These are phyloP conservation scores for Mycena metata DNA, from an alignment of 768 basidiomycete species.

Conservation along the genomic window DNA sequence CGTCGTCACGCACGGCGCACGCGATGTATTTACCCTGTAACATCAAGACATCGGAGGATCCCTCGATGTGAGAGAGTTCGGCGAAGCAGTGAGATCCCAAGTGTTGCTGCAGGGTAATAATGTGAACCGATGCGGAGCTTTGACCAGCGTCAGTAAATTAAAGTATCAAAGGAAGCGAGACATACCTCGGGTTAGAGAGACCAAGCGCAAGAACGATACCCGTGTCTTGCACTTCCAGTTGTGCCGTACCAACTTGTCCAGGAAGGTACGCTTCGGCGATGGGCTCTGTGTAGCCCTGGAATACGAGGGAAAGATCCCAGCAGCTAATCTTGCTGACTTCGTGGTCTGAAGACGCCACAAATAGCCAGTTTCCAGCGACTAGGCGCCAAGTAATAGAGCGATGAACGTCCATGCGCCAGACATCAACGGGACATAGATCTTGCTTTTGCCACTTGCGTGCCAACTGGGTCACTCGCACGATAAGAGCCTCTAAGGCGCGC, in stretches of 20 bases:
- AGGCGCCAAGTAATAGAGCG: slow-evolving; percentile 34
- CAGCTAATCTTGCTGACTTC: slow-evolving; percentile 25
- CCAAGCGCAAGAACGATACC: slow-evolving; percentile 14
- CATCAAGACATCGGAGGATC: slow-evolving; percentile 23
- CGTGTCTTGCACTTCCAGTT: slow-evolving; percentile 18
- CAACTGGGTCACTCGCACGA: background rate
- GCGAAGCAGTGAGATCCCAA: background rate
- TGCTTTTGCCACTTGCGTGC: background rate
- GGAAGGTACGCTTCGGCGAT: slow-evolving; percentile 25
- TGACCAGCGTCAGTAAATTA: no score
- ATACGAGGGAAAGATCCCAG: slow-evolving; percentile 24
- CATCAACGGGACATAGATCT: background rate
- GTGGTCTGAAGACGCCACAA: slow-evolving; percentile 29
- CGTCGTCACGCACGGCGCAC: slow-evolving; percentile 3
- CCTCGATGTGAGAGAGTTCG: slow-evolving; percentile 8
- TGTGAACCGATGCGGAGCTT: no score
- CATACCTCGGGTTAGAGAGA: no score
- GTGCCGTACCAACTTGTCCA: slow-evolving; percentile 23
- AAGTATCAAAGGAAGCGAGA: no score
- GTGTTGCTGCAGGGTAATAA: slow-evolving; percentile 6
- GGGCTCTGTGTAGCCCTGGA: slow-evolving; percentile 12
- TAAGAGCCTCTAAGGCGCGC: background rate
- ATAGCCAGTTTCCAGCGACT: slow-evolving; percentile 18
- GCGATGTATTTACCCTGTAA: slow-evolving; percentile 2
- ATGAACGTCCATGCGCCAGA: slow-evolving; percentile 10